Conservation (phyloP, 257 asterid genomes). For the Capsicum pubescens region DNA sequence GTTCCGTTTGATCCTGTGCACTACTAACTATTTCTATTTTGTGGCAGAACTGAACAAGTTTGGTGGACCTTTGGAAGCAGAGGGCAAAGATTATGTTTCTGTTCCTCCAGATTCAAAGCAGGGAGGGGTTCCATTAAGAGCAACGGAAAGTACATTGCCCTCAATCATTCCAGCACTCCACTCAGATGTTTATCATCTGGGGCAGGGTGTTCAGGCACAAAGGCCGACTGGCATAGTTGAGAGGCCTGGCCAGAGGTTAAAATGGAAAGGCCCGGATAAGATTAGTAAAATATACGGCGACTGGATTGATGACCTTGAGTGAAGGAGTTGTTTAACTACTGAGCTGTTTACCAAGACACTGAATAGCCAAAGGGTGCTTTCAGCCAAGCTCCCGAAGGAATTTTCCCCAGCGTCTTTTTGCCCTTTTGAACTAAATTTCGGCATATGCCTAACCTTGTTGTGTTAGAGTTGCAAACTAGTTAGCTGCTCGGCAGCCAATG, state of each 20-base stretch:
- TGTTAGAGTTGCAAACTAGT: conserved; percentile 19
- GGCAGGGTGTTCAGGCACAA: conserved; percentile 58
- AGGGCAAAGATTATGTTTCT: conserved; percentile 49
- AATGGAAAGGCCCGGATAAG: conserved; percentile 78
- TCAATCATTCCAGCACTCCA: conserved; percentile 45
- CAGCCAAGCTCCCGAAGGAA: background rate
- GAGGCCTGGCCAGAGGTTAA: conserved; percentile 46
- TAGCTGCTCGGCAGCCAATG: background rate
- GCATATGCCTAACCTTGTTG: background rate
- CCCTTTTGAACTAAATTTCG: background rate
- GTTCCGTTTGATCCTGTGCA: background rate
- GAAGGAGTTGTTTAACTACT: conserved; percentile 22
- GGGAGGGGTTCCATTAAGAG: conserved; percentile 40
- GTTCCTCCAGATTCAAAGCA: conserved; percentile 51
- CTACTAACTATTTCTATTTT: conserved; percentile 10
- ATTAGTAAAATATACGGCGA: conserved; percentile 68
- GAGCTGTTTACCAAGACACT: conserved; percentile 2
- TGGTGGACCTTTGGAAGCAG: conserved; percentile 54
- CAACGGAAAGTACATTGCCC: conserved; percentile 38
- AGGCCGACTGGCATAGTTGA: conserved; percentile 51
- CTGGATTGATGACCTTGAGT: conserved; percentile 73
- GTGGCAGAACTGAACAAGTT: conserved; percentile 46
- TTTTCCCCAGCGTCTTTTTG: background rate
- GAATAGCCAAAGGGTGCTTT: background rate
- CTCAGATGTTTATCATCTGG: conserved; percentile 41